A percentile compares a stretch with the other conserved stretches of the same genome.
These are phyloP conservation scores for Dothistroma pini DNA, from an alignment of 2,329 filamentous ascomycete species.

Conservation along the genomic window DNA sequence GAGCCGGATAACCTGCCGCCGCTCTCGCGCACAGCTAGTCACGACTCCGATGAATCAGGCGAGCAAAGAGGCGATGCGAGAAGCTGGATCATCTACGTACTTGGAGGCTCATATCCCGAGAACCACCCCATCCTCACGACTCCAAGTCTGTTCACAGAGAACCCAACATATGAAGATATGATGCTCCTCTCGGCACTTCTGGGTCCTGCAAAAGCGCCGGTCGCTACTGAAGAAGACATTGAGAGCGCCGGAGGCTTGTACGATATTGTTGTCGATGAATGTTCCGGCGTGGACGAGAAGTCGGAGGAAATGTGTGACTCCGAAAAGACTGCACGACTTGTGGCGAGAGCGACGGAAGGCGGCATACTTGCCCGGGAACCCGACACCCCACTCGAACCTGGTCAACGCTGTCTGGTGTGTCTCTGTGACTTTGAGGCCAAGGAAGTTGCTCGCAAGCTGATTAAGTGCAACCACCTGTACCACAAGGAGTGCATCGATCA, in stretches of 20 bases:
- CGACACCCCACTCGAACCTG: conserved; percentile 32
- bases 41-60: conserved; percentile 30
- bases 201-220: conserved; percentile 65
- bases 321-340: conserved; percentile 28
- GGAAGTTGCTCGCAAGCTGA: conserved; percentile 58
- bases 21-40: conserved; percentile 29
- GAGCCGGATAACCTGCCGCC: conserved; percentile 55
- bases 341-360: conserved; percentile 33
- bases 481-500: conserved; percentile 68
- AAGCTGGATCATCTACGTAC: conserved; percentile 70
- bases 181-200: conserved; percentile 63
- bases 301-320: conserved; percentile 18
- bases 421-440: conserved; percentile 61
- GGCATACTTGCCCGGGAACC: conserved; percentile 20
- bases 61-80: conserved; percentile 47
- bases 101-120: conserved; percentile 66
- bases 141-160: conserved; percentile 66
- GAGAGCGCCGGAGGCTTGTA: conserved; percentile 60
- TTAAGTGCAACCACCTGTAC: conserved; percentile 63
- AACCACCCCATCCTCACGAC: conserved; percentile 68
- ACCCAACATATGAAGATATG: conserved; percentile 70
- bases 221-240: conserved; percentile 62
- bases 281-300: conserved; percentile 30
- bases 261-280: conserved; percentile 41
- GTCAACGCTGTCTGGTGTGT: conserved; percentile 62